Evolutionary conservation across 441 rosid genomes (phyloP), one percentile per base, ranked within the genome.

Genomic region (Raphanus hybrid): DNA sequence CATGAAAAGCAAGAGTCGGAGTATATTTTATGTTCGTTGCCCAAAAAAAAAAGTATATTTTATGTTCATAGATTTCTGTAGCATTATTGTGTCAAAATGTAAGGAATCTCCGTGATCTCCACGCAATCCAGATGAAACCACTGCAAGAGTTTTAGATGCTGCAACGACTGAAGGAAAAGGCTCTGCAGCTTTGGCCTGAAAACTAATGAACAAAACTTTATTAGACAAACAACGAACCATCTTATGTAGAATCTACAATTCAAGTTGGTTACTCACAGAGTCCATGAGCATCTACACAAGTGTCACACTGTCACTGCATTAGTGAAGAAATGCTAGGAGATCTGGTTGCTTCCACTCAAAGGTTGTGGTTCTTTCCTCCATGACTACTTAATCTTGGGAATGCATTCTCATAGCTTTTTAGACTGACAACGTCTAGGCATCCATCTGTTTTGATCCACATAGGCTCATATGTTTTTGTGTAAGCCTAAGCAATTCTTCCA

Each of bases 241-340:
- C 0, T 34, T 14, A 41, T 67, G 59, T 3, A 48, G 5, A 20
- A 43, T 0, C 58, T 37, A 11, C 6, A 12, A 0, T 5, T n/a
- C 20, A 4, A 5, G 23, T 55, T 54, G 29, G 50, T 18, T 68
- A 81, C 94, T 85, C 80, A 96, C 99, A 12, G 90, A 67, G 74
- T 96, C 97, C 93, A 91, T 88, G 74, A 93, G 88, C 92, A 93
- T 91, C 80, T 92, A 91, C 2, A 92, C 92, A 82, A 92, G 82
- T 5, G 93, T 88, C 60, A 86, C 69, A 92, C 81, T 5, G 93
- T 88, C 60, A 86, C 69, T 10, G 89, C 87, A 75, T 90, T 87
- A 89, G 86, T 89, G 76, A 89, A 88, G 48, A 93, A 74, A 91
- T 89, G 15, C 92, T 89, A 7, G 94, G 87, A 66, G 88, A 95